Percentiles rank a stretch among this genome's conserved stretches.
phyloP scores from a whole-genome alignment of 2,329 filamentous ascomycete genomes.

The Ophiostoma sp. region DNA sequence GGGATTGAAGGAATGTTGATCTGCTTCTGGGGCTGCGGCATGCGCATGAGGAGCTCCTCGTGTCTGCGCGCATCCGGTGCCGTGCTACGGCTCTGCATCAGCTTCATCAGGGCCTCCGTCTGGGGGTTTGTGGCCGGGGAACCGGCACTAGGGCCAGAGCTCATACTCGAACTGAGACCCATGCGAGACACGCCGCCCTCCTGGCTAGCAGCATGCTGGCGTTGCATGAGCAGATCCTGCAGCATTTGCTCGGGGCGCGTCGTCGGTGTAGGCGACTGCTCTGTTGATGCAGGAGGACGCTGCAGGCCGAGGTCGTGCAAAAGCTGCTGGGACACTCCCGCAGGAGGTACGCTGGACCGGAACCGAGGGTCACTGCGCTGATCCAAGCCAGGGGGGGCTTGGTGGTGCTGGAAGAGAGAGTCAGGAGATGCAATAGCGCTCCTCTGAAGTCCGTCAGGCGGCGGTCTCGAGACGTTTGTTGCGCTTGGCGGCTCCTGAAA shows the following conservation, averaged over 20 bases:
- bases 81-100: slow-evolving; percentile 60
- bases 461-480: not conserved
- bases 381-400: slow-evolving; percentile 40
- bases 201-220: slow-evolving; percentile 49
- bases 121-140: slow-evolving; percentile 51
- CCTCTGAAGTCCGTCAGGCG: slow-evolving; percentile 35
- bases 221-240: slow-evolving; percentile 56
- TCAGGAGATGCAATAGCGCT: slow-evolving; percentile 44
- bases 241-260: slow-evolving; percentile 46
- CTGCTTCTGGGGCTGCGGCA: slow-evolving; percentile 49
- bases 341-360: slow-evolving; percentile 33
- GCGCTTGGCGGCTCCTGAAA: slow-evolving; percentile 26
- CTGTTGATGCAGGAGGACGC: not conserved
- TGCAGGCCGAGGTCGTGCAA: slow-evolving; percentile 44
- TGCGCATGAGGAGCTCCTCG: slow-evolving; percentile 50
- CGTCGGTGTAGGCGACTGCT: slow-evolving; percentile 16
- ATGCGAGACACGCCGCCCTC: slow-evolving; percentile 34
- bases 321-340: slow-evolving; percentile 49
- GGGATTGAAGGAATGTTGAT: slow-evolving; percentile 43
- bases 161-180: not conserved
- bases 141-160: not conserved
- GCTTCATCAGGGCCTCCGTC: slow-evolving; percentile 76
- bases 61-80: slow-evolving; percentile 43
- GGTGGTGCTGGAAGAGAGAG: slow-evolving; percentile 31
- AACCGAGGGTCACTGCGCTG: slow-evolving; percentile 43